Evolutionary conservation across 352 stramenopile genomes (phyloP), one percentile per base, ranked within the genome.

Genomic region (Phytophthora constricta): DNA sequence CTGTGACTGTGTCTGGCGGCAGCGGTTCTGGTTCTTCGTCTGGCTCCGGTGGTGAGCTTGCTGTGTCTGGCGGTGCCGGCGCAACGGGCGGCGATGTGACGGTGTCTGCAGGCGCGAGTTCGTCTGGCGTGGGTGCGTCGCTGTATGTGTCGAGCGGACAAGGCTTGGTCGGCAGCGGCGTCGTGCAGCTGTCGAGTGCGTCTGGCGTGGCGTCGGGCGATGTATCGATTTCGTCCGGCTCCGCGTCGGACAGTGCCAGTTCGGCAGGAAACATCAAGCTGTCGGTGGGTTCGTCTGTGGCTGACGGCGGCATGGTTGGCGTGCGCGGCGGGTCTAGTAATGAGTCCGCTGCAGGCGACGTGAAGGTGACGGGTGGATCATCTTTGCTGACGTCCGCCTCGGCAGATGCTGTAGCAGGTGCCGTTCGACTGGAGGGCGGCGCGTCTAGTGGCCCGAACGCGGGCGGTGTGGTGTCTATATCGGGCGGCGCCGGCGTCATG

Each of bases 361-460:
- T 70, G 37, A 19, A 59, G 34, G n/a, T 66, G 50, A 66, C 55
- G 28, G 56, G 63, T 42, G 49, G 63, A 26, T 61, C 55, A 23
- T 70, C 62, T 5, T 8, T 65, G 39, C 26, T 45, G 42, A 31
- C 48, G 13, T 49, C 50, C 20, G 47, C 55, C 46, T 64, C 58
- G 26, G 17, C 52, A 3, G 52, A 33, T 33, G 58, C 34, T 9
- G 57, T 51, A 25, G 50, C 64, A 56, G 64, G 64, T 10, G 51
- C 57, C 20, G 51, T 72, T 59, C 50, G 20, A 4, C 28, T 67
- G 56, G 34, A 41, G 46, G 64, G 58, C 27, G 57, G 64, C n/a
- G 34, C 27, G 4, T 62, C 64, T 67, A 45, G 31, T n/a, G 57
- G 64, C 37, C 39, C 60, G 46, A 72, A 67, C 33, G 56, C 41